phyloP scores from a whole-genome alignment of 164 flowering plant genomes.

The Taxillus chinensis region DNA sequence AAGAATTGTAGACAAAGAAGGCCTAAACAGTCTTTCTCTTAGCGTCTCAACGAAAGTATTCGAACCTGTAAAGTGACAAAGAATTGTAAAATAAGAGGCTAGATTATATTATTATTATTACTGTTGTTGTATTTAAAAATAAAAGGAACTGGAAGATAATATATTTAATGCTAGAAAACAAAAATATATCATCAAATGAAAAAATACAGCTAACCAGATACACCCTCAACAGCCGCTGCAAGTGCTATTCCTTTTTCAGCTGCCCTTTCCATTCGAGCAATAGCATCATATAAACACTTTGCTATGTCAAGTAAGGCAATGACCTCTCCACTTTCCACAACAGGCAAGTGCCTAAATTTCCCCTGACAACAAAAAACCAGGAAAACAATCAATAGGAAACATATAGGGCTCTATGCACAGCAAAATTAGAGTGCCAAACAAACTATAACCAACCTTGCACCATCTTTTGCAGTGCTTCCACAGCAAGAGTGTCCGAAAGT shows the following conservation, averaged over 20 bases:
- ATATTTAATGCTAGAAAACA: not conserved
- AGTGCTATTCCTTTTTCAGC: conserved; percentile 98
- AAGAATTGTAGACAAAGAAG: conserved; percentile 78
- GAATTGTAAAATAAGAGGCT: conserved; percentile 4
- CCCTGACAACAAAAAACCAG: conserved; percentile 36
- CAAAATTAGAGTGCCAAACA: not conserved
- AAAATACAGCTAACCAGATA: not conserved
- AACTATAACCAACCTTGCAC: conserved; percentile 60
- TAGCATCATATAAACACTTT: conserved; percentile 96
- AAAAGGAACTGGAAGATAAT: too few relatives aligned
- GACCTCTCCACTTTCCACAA: conserved; percentile 96
- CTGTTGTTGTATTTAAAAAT: too few relatives aligned
- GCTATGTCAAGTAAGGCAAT: conserved; percentile 96
- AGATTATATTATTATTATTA: too few relatives aligned
- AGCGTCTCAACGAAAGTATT: conserved; percentile 85
- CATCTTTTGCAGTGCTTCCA: conserved; percentile 99
- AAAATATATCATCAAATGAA: not conserved
- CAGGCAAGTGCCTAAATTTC: conserved; percentile 96
- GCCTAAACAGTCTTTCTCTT: conserved; percentile 80
- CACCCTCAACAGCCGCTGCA: conserved; percentile 99
- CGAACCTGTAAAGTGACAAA: conserved; percentile 42
- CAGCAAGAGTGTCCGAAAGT: conserved; percentile 93
- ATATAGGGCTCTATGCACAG: not conserved
- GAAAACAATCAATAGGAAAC: not conserved
- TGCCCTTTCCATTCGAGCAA: conserved; percentile 98